Evolutionary conservation across 1,139 yeast genomes (phyloP), one percentile per base, ranked within the genome.

Genomic region (Taiozyma sp.): DNA sequence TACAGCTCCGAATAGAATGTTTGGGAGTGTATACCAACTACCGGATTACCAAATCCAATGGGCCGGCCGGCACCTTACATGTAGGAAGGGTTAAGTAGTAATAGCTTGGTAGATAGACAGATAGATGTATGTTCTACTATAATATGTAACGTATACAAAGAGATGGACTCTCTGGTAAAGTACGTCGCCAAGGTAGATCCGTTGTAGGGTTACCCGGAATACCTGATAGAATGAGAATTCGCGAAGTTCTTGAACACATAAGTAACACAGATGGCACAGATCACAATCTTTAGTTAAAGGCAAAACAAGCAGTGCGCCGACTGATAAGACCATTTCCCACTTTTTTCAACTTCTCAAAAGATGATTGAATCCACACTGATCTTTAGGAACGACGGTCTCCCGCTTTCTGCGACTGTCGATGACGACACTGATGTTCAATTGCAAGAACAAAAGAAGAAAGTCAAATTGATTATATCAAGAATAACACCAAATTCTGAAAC

Each of bases 381-480:
- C 32, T 85, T 83, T 65, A 75, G 91, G 62, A 77, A 81, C 47
- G 91, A 85, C 62, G 88, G 89, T 80, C 82, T 90, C 53, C 97
- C 98, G 21, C 75, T 91, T 52, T 83, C 95, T 56, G 96, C 96
- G n/a, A 87, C 96, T 2, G 93, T 89, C 16, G 98, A 91, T 63
- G 96, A 90, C 59, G 86, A 84, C 56, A 76, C 76, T 48, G 79
- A 77, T 49, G 68, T 68, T 42, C 71, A 74, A 14, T 73, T 91
- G 49, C 66, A 75, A 43, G 95, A 88, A 54, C 93, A 88, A 65
- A 91, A 91, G 76, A 83, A 86, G 66, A 89, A 89, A 67, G 81
- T 90, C 61, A 91, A 93, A 70, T 73, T 86, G 54, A 75, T 93
- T 50, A 78, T 90, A 47, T 76, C 86, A 46, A 77, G 95, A 62